Percentiles rank a stretch among this genome's conserved stretches.
phyloP scores from a whole-genome alignment of 2,329 filamentous ascomycete species.

The Neofusicoccum sp. region DNA sequence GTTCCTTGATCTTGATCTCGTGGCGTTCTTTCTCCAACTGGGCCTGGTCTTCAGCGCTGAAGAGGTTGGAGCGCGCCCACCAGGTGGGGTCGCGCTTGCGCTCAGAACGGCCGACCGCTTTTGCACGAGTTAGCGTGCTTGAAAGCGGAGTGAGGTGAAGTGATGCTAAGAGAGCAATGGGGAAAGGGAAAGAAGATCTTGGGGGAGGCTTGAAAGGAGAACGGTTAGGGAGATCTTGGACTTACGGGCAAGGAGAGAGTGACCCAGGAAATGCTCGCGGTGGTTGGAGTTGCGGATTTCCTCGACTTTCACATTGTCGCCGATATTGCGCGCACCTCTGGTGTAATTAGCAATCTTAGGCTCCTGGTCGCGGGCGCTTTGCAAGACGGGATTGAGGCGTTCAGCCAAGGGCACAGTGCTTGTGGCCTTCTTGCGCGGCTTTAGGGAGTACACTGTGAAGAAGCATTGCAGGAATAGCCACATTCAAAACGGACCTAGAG shows the following conservation, averaged over 20 bases:
- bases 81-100: background rate
- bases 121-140: background rate
- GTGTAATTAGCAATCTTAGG: background rate
- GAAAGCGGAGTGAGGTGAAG: background rate
- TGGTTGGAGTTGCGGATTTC: slow-evolving; percentile 84
- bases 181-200: background rate
- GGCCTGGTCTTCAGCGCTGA: background rate
- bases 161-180: background rate
- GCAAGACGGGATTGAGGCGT: background rate
- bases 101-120: background rate
- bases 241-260: slow-evolving; percentile 76
- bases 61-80: background rate
- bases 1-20: background rate
- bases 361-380: background rate
- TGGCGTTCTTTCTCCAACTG: background rate
- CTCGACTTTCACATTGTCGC: slow-evolving; percentile 84
- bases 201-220: too few species aligned
- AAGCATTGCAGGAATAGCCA: background rate
- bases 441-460: background rate
- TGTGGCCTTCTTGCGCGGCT: background rate
- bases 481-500: background rate
- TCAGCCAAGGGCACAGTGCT: background rate
- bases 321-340: slow-evolving; percentile 9
- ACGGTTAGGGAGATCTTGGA: background rate
- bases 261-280: slow-evolving; percentile 87